phyloP scores from a whole-genome alignment of 768 basidiomycete genomes.

The Macrolepiota albuminosa region DNA sequence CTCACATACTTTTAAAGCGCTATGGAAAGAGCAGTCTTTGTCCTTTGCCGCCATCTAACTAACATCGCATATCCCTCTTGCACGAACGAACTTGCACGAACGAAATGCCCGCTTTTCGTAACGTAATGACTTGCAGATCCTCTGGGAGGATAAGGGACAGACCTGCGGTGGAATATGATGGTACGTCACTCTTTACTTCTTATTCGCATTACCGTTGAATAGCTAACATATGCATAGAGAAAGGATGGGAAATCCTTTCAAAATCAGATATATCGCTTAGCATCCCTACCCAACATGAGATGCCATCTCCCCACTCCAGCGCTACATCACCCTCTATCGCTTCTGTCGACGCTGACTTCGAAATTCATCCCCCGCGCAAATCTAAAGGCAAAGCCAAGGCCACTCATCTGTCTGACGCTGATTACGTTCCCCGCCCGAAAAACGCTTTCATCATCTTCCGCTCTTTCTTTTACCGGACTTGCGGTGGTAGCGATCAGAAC shows the following conservation, averaged over 20 bases:
- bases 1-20: constrained; percentile 17
- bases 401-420: constrained; percentile 11
- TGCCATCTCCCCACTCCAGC: constrained; percentile 8
- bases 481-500: constrained; percentile 24
- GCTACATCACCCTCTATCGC: constrained; percentile 10
- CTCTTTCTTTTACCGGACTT: constrained; percentile 20
- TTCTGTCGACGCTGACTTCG: constrained; percentile 10
- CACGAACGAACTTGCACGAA: constrained; percentile 2
- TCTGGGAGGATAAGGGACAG: constrained; percentile 20
- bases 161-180: constrained; percentile 18
- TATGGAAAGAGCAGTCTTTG: constrained; percentile 9
- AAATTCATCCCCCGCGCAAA: constrained; percentile 1
- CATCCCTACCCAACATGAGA: background rate
- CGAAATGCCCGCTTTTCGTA: constrained; percentile 26
- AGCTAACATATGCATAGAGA: constrained; percentile 9
- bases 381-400: constrained; percentile 12
- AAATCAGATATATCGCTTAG: background rate
- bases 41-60: background rate
- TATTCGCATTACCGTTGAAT: background rate
- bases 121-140: constrained; percentile 17
- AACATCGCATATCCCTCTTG: background rate
- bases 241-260: constrained; percentile 17
- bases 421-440: constrained; percentile 29
- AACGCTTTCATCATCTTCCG: constrained; percentile 37
- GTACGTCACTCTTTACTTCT: constrained; percentile 15